Conservation (phyloP, 2,329 filamentous ascomycete genomes). For the Trichoderma atrobrunneum region DNA sequence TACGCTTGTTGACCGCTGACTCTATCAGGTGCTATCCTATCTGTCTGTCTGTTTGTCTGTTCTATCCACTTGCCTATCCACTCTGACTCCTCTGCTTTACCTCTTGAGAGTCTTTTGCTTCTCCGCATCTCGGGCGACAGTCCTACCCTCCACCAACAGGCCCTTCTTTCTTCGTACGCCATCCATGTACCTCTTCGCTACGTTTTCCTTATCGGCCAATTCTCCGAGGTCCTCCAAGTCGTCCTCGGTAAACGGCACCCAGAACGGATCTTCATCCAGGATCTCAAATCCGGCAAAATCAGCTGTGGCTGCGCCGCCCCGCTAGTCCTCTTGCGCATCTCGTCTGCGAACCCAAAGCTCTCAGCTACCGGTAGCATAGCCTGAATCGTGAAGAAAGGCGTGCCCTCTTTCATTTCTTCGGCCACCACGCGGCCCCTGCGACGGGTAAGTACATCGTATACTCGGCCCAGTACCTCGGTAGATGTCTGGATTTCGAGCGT, state of each 20-base stretch:
- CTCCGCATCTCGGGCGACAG: conserved; percentile 81
- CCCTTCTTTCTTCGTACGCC: conserved; percentile 83
- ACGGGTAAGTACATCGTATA: conserved; percentile 96
- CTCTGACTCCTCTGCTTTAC: conserved; percentile 29
- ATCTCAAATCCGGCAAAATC: conserved; percentile 87
- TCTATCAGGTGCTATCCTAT: neutral
- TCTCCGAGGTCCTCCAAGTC: conserved; percentile 95
- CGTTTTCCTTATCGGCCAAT: conserved; percentile 88
- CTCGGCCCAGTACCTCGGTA: conserved; percentile 89
- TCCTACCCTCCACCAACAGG: conserved; percentile 73
- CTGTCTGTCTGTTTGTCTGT: neutral
- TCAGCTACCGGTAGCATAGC: conserved; percentile 87
- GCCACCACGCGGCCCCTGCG: conserved; percentile 85
- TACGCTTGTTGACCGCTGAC: neutral
- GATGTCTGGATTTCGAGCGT: conserved; percentile 95
- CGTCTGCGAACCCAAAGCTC: conserved; percentile 92
- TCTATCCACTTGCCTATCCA: neutral
- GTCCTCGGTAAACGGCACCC: conserved; percentile 95
- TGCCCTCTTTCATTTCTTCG: conserved; percentile 91
- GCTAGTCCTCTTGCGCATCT: conserved; percentile 91
- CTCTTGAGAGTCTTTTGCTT: conserved; percentile 76
- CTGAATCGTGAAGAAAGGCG: conserved; percentile 92
- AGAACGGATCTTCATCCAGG: conserved; percentile 93
- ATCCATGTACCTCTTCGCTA: conserved; percentile 96
- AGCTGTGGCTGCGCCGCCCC: conserved; percentile 90